Conservation (phyloP, 306 rosid genomes). For the Geum urbanum region DNA sequence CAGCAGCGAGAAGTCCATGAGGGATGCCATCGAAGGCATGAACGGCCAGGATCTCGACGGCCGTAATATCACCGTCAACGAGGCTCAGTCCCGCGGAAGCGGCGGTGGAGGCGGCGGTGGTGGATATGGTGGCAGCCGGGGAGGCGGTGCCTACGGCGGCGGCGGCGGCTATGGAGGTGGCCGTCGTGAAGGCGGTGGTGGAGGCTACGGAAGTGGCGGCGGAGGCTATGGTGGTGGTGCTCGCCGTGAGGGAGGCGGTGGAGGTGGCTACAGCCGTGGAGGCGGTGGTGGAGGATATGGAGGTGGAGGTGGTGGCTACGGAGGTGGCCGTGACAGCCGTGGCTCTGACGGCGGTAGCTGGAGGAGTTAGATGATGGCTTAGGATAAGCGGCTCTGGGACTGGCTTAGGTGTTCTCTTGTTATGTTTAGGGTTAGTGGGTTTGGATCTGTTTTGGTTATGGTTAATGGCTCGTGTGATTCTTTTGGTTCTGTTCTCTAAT, state of each 20-base stretch:
- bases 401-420: background rate
- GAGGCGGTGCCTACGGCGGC: slow-evolving; percentile 34
- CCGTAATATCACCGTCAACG: slow-evolving; percentile 86
- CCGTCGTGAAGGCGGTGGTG: slow-evolving; percentile 23
- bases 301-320: slow-evolving; percentile 44
- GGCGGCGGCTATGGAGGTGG: slow-evolving; percentile 18
- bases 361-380: slow-evolving; percentile 42
- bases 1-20: slow-evolving; percentile 65
- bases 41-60: slow-evolving; percentile 86
- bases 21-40: slow-evolving; percentile 79
- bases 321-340: slow-evolving; percentile 32
- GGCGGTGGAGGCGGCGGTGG: slow-evolving; percentile 52
- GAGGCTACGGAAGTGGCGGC: slow-evolving; percentile 21
- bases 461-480: background rate
- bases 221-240: slow-evolving; percentile 35
- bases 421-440: slow-evolving; percentile 19
- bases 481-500: slow-evolving; percentile 10
- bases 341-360: slow-evolving; percentile 67
- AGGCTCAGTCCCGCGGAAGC: slow-evolving; percentile 76
- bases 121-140: slow-evolving; percentile 15
- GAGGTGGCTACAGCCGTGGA: slow-evolving; percentile 32
- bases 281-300: slow-evolving; percentile 36
- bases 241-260: slow-evolving; percentile 27
- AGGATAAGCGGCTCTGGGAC: background rate
- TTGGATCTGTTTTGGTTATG: background rate